These are phyloP conservation scores for Fusarium sp. DNA, from an alignment of 2,329 filamentous ascomycete species.

Conservation along the genomic window DNA sequence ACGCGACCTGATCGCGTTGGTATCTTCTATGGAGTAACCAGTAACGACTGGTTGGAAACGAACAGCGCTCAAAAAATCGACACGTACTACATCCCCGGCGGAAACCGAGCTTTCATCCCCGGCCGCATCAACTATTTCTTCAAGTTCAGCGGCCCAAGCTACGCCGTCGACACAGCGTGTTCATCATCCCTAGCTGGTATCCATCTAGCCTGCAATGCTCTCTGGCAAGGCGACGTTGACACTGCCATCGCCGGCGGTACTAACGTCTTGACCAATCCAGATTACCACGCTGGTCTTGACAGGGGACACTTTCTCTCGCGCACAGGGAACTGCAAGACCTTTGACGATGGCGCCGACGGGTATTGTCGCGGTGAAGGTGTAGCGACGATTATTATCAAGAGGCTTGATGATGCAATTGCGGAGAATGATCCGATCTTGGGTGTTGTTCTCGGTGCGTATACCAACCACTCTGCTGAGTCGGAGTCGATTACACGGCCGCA, in stretches of 20 bases:
- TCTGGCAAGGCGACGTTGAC: constrained; percentile 77
- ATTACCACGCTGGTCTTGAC: constrained; percentile 70
- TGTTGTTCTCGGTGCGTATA: constrained; percentile 68
- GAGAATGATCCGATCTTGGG: constrained; percentile 74
- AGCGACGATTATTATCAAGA: constrained; percentile 58
- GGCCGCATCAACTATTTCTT: constrained; percentile 80
- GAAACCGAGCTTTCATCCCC: constrained; percentile 57
- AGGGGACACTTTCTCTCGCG: constrained; percentile 70
- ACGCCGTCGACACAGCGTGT: constrained; percentile 80
- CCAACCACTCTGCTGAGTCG: constrained; percentile 76
- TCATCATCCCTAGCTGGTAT: constrained; percentile 78
- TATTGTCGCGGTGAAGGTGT: constrained; percentile 63
- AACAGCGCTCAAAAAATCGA: constrained; percentile 74
- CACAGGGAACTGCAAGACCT: constrained; percentile 51
- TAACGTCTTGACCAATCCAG: constrained; percentile 72
- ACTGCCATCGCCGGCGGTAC: constrained; percentile 82
- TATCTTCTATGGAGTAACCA: constrained; percentile 79
- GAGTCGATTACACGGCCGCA: constrained; percentile 78
- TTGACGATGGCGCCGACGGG: constrained; percentile 67
- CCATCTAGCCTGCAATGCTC: constrained; percentile 72
- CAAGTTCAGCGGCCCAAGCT: constrained; percentile 77
- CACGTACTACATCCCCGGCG: constrained; percentile 60
- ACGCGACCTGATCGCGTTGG: constrained; percentile 67
- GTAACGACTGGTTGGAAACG: constrained; percentile 81
- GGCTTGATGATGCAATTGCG: constrained; percentile 52